Evolutionary conservation across 208 protist species (phyloP).

Genomic region (Leishmania turanica): DNA sequence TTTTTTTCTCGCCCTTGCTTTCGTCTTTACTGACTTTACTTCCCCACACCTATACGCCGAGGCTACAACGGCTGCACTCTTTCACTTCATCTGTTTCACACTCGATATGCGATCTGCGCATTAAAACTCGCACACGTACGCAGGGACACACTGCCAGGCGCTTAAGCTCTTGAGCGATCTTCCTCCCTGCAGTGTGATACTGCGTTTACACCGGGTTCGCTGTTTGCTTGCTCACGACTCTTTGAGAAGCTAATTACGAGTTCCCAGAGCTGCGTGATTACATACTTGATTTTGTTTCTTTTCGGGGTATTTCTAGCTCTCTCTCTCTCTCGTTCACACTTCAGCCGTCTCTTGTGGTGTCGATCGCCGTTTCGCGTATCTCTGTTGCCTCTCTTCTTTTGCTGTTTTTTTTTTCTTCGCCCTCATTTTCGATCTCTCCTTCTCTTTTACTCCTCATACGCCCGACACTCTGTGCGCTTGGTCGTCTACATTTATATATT

Average conservation of each 20-base stretch:
- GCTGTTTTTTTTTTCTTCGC: background rate
- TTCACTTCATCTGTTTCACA: background rate
- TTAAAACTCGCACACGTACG: background rate
- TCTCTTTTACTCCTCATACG: background rate
- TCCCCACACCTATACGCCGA: background rate
- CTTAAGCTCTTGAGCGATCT: background rate
- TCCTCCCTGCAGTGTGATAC: background rate
- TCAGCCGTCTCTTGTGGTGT: conserved; percentile 1
- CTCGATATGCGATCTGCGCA: background rate
- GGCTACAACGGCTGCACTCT: background rate
- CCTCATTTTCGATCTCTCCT: background rate
- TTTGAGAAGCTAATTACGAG: background rate
- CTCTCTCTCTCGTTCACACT: background rate
- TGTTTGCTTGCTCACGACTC: background rate
- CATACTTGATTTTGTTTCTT: background rate
- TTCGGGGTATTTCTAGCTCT: background rate
- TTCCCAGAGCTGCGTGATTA: background rate
- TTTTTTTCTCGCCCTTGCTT: background rate
- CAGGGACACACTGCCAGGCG: background rate
- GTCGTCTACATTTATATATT: background rate
- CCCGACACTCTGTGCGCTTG: background rate
- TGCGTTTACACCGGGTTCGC: background rate
- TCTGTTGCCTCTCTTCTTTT: conserved; percentile 1
- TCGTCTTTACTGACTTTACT: background rate
- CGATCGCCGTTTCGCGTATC: background rate